These are phyloP conservation scores for Cymbopogon flexuosus DNA, from an alignment of 202 grass and related monocot species.

Conservation along the genomic window DNA sequence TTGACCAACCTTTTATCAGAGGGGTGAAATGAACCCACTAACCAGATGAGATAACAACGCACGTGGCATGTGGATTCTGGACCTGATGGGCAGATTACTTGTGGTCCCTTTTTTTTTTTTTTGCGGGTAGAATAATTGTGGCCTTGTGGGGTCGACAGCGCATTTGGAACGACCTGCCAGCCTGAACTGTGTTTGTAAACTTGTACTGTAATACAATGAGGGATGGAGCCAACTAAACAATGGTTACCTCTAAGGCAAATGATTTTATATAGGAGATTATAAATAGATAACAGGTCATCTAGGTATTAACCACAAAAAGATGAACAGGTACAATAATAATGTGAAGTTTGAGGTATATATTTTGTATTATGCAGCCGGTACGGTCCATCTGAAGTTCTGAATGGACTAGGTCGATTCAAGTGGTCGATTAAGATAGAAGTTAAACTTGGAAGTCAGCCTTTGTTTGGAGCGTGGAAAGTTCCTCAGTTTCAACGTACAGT, in stretches of 20 bases:
- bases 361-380: not conserved
- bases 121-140: not conserved
- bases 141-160: not conserved
- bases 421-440: not conserved
- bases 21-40: too few relatives aligned
- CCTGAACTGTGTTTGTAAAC: not conserved
- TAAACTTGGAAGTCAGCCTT: not conserved
- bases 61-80: not conserved
- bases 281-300: not conserved
- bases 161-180: not conserved
- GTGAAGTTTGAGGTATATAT: too few relatives aligned
- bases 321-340: not conserved
- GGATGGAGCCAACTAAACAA: not conserved
- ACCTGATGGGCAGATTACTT: not conserved
- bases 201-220: not conserved
- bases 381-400: not conserved
- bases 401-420: not conserved
- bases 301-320: not conserved
- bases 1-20: too few relatives aligned
- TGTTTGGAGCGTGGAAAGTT: not conserved
- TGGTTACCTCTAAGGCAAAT: not conserved
- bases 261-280: not conserved
- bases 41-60: not conserved
- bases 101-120: not conserved
- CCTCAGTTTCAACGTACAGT: not conserved